phyloP scores from a whole-genome alignment of 192 early-diverging fungal species.

The Rhizoclosmatium globosum region DNA sequence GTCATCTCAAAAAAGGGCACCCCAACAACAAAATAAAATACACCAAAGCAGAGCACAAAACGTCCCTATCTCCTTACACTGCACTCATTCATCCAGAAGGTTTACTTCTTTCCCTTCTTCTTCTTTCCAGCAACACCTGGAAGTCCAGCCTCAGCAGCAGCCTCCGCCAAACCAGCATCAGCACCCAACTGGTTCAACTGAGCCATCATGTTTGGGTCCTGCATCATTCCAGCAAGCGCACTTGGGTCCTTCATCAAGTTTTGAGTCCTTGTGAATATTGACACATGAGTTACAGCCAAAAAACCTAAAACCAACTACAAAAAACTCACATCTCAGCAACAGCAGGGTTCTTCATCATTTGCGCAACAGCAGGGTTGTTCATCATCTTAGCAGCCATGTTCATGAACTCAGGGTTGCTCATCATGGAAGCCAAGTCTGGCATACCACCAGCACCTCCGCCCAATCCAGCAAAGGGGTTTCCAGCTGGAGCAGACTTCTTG shows the following conservation, averaged over 20 bases:
- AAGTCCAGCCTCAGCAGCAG: background rate
- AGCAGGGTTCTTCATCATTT: slow-evolving; percentile 72
- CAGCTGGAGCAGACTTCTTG: slow-evolving; percentile 14
- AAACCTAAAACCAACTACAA: slow-evolving; percentile 3
- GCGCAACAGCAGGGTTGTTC: slow-evolving; percentile 24
- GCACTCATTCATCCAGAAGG: background rate
- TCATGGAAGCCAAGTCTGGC: slow-evolving; percentile 77
- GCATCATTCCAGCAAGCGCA: slow-evolving; percentile 71
- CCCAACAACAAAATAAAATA: too few species aligned
- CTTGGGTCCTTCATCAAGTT: slow-evolving; percentile 78
- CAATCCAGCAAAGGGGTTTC: slow-evolving; percentile 64
- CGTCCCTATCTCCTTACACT: too few species aligned
- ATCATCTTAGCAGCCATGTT: slow-evolving; percentile 70
- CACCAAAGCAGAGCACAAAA: too few species aligned
- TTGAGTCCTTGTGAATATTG: slow-evolving; percentile 65
- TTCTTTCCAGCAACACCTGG: background rate
- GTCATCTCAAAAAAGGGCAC: background rate
- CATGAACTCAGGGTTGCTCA: slow-evolving; percentile 96
- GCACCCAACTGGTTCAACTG: background rate
- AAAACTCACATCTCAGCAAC: slow-evolving; percentile 72
- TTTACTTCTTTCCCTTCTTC: slow-evolving; percentile 33
- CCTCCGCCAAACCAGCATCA: background rate
- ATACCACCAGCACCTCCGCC: slow-evolving; percentile 65
- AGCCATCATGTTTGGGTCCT: slow-evolving; percentile 68
- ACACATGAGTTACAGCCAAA: background rate